phyloP scores from a whole-genome alignment of 306 rosid genomes.

The Casuarina equisetifolia region DNA sequence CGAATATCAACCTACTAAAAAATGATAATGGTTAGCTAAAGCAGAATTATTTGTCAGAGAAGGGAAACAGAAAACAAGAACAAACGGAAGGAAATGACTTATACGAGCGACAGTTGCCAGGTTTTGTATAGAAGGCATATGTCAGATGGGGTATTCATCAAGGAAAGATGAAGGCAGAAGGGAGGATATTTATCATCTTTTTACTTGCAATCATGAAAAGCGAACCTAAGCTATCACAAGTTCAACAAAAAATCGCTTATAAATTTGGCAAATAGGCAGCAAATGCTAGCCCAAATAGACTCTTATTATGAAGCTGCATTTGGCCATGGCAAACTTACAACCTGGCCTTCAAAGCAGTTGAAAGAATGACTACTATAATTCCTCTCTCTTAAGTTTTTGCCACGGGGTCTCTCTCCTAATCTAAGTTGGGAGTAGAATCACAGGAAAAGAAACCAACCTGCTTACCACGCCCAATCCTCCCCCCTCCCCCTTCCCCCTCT shows the following conservation, averaged over 20 bases:
- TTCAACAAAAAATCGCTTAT: neutral
- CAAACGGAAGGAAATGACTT: neutral
- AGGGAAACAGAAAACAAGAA: neutral
- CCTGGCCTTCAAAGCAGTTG: conserved; percentile 21
- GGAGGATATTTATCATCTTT: neutral
- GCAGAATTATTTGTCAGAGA: neutral
- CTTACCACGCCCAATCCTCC: neutral
- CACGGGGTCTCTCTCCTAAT: conserved; percentile 34
- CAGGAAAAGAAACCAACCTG: conserved; percentile 15
- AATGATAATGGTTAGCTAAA: neutral
- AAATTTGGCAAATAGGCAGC: conserved; percentile 9
- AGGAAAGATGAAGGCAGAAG: neutral
- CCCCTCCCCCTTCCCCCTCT: neutral
- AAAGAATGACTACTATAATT: conserved; percentile 29
- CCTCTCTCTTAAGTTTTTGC: conserved; percentile 19
- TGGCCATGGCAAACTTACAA: conserved; percentile 24
- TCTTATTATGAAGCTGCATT: conserved; percentile 28
- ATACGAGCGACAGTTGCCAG: too few relatives aligned
- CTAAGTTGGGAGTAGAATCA: conserved; percentile 49
- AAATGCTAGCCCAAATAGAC: conserved; percentile 2
- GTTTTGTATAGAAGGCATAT: too few relatives aligned
- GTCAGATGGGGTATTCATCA: neutral
- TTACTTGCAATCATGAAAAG: conserved; percentile 11
- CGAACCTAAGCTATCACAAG: neutral
- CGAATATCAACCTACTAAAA: neutral